These are phyloP conservation scores for Chrysoporthe cubensis DNA, from an alignment of 2,329 filamentous ascomycete genomes.

Conservation along the genomic window DNA sequence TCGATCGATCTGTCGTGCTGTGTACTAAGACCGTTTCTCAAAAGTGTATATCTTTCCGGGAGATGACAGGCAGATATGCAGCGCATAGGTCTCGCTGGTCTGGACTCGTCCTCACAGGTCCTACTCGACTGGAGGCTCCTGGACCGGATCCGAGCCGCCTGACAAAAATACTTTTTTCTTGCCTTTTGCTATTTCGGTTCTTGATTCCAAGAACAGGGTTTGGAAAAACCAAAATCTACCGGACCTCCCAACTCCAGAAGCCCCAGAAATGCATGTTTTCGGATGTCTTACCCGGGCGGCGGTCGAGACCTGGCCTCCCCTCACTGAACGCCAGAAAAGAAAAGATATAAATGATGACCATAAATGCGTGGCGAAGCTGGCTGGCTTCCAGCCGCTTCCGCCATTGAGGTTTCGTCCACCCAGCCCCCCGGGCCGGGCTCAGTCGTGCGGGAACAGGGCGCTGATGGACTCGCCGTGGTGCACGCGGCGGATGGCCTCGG, in stretches of 20 bases:
- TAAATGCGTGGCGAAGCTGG: constrained; percentile 11
- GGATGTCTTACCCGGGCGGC: constrained; percentile 24
- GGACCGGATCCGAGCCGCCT: not conserved
- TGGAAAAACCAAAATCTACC: constrained; percentile 21
- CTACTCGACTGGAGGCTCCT: not conserved
- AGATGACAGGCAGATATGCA: constrained; percentile 1
- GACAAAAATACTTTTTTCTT: constrained; percentile 10
- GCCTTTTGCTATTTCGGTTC: constrained; percentile 16
- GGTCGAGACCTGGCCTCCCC: constrained; percentile 1
- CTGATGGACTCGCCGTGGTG: constrained; percentile 98
- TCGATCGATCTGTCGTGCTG: constrained; percentile 17
- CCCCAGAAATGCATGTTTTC: constrained; percentile 13
- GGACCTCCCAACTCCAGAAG: constrained; percentile 26
- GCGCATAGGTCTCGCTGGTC: not conserved
- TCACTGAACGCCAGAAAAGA: constrained; percentile 18
- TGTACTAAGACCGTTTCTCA: constrained; percentile 1
- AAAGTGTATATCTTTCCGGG: not conserved
- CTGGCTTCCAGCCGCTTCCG: not conserved
- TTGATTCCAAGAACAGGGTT: not conserved
- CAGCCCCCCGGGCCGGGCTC: constrained; percentile 26
- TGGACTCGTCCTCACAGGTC: not conserved
- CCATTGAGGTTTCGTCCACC: not conserved
- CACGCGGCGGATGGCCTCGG: constrained; percentile 92
- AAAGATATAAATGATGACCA: constrained; percentile 17
- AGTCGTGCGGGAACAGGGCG: constrained; percentile 87